Evolutionary conservation across 495 filamentous ascomycete genomes (phyloP), one percentile per base, ranked within the genome.

Genomic region (Penicillium simplicissimum): DNA sequence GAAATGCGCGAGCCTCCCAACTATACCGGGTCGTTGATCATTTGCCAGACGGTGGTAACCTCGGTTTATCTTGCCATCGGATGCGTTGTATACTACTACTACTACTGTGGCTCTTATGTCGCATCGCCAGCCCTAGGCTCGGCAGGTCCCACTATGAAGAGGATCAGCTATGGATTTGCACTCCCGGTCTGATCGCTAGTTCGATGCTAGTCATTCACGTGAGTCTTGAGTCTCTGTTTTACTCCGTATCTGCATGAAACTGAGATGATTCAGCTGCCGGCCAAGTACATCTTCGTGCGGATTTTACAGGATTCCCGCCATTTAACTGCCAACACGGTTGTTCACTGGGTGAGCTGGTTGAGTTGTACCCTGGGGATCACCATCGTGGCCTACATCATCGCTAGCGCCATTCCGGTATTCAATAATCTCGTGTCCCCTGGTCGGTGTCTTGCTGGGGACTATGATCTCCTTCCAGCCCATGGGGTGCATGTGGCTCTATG

Each of bases 131-230:
- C 89, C 6, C 81, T 93, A 2, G 81, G 87, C 6, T 88, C 88
- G 0, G 86, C 87, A 10, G 81, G 84, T 8, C 63, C 70, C 0
- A 55, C 80, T 0, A 67, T 93, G 9, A 84, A 87, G 62, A 91
- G 89, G 66, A 67, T 93, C 42, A 84, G 87, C 8, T 95, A 89
- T 64, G 90, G 90, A 3, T 74, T 93, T 60, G 90, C 88, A 9
- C 68, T 90, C 5, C 91, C 90, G 15, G 71, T 6, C 42, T 77
- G 19, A 57, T 74, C 10, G 72, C 73, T 21, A 67, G 71, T 0
- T 71, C 68, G 1, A 72, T 68, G 34, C 52, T 74, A 7, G 54
- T 72, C 23, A 45, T 68, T 21, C 74, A 76, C 60, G 74, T 76
- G 53, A 56, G 67, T 59, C 17, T 87, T 58, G 80, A 84, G 21